Percentiles rank a stretch among this genome's conserved stretches.
Conservation (phyloP, 371 early-diverging fungal genomes). For the Mortierella sp. region DNA sequence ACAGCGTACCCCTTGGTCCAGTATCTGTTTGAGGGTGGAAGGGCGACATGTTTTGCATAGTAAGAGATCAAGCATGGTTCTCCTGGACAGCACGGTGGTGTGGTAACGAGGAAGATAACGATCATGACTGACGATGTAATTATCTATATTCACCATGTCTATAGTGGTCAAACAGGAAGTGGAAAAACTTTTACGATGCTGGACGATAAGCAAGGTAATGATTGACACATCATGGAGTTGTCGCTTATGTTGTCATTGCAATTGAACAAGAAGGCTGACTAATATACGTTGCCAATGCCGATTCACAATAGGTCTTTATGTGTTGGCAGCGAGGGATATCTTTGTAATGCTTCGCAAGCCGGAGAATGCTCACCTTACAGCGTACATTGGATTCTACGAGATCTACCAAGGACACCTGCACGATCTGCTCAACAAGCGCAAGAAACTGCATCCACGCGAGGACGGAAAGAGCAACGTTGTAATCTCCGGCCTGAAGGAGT, state of each 20-base stretch:
- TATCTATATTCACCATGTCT: background rate
- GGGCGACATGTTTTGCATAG: conserved; percentile 99
- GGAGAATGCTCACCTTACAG: conserved; percentile 79
- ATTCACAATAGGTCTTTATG: conserved; percentile 78
- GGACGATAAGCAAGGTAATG: conserved; percentile 77
- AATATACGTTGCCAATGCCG: background rate
- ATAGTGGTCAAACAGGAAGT: conserved; percentile 97
- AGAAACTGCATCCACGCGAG: conserved; percentile 90
- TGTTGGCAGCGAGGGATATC: conserved; percentile 92
- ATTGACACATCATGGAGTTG: background rate
- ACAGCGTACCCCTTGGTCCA: conserved; percentile 96
- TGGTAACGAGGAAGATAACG: background rate
- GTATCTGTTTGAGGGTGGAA: conserved; percentile 96
- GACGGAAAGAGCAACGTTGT: conserved; percentile 95
- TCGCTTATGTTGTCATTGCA: conserved; percentile 16
- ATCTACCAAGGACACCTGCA: conserved; percentile 97
- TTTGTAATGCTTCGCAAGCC: conserved; percentile 81
- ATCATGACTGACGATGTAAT: background rate
- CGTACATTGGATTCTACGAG: conserved; percentile 94
- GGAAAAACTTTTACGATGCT: conserved; percentile 99
- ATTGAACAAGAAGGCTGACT: background rate
- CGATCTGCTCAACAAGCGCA: conserved; percentile 91
- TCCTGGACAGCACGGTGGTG: background rate
- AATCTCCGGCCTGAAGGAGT: conserved; percentile 90
- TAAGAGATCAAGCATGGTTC: conserved; percentile 53